Percentiles rank a stretch among this genome's conserved stretches.
Evolutionary conservation across 2,329 filamentous ascomycete species (phyloP).

Genomic region (Tolypocladium cylindrosporum): DNA sequence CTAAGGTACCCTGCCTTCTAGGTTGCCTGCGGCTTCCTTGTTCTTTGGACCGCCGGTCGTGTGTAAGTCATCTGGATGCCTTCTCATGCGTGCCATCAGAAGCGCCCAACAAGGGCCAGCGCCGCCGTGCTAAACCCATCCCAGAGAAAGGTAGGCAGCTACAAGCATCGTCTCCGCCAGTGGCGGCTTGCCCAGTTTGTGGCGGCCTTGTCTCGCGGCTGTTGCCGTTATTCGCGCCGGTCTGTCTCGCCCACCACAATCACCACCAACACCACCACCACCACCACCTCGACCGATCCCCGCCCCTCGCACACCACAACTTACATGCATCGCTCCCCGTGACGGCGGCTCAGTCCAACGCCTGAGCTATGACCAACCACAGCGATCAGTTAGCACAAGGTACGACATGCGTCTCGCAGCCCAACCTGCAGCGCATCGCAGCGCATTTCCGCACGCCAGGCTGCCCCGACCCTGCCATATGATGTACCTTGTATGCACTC

Average conservation of each 20-base stretch:
- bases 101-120: not conserved
- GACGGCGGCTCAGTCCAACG: not conserved
- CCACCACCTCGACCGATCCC: not conserved
- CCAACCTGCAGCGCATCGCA: not conserved
- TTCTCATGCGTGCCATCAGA: not conserved
- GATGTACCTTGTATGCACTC: not conserved
- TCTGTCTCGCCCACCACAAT: not conserved
- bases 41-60: not conserved
- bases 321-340: not conserved
- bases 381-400: not conserved
- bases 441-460: not conserved
- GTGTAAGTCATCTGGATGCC: not conserved
- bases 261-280: not conserved
- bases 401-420: not conserved
- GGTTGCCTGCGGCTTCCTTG: not conserved
- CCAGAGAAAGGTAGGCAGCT: not conserved
- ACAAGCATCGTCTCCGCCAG: not conserved
- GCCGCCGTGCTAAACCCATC: not conserved
- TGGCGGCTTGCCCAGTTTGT: not conserved
- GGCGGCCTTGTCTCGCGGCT: not conserved
- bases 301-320: not conserved
- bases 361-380: not conserved
- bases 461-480: not conserved
- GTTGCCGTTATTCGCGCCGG: not conserved
- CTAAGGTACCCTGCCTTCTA: no score